Evolutionary conservation across 257 asterid genomes (phyloP).

Genomic region (Cruciata laevipes): DNA sequence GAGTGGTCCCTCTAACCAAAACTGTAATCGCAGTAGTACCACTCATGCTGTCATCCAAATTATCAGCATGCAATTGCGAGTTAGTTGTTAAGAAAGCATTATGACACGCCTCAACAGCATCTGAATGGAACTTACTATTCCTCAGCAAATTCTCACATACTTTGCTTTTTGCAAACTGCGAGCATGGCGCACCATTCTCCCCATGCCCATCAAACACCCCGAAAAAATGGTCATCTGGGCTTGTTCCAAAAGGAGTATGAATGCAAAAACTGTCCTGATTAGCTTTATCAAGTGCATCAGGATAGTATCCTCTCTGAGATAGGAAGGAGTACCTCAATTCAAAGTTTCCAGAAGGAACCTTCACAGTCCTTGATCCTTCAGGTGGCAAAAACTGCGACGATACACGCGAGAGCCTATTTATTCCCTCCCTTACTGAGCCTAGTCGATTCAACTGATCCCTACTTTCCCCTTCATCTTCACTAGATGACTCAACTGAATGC

Average conservation of each 20-base stretch:
- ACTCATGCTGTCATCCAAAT: conserved; percentile 92
- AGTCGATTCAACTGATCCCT: conserved; percentile 48
- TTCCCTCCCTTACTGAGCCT: conserved; percentile 56
- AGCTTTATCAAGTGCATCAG: conserved; percentile 94
- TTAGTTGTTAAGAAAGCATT: conserved; percentile 72
- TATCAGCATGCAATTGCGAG: conserved; percentile 67
- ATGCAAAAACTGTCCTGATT: conserved; percentile 96
- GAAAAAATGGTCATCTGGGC: conserved; percentile 67
- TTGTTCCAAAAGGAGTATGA: conserved; percentile 86
- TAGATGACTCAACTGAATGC: conserved; percentile 51
- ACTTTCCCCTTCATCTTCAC: conserved; percentile 48
- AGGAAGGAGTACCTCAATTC: conserved; percentile 74
- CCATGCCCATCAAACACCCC: conserved; percentile 99
- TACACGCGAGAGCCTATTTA: conserved; percentile 66
- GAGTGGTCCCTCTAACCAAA: conserved; percentile 63
- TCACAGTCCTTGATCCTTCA: conserved; percentile 69
- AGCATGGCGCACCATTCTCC: conserved; percentile 86
- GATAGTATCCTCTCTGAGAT: conserved; percentile 94
- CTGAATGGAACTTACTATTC: conserved; percentile 50
- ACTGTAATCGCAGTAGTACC: conserved; percentile 92
- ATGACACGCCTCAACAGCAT: conserved; percentile 79
- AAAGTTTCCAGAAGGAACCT: conserved; percentile 61
- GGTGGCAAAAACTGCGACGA: conserved; percentile 82
- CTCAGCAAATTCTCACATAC: conserved; percentile 86
- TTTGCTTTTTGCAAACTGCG: conserved; percentile 73